Conservation (phyloP, 208 protist genomes). For the Tritrichomonas musculus region DNA sequence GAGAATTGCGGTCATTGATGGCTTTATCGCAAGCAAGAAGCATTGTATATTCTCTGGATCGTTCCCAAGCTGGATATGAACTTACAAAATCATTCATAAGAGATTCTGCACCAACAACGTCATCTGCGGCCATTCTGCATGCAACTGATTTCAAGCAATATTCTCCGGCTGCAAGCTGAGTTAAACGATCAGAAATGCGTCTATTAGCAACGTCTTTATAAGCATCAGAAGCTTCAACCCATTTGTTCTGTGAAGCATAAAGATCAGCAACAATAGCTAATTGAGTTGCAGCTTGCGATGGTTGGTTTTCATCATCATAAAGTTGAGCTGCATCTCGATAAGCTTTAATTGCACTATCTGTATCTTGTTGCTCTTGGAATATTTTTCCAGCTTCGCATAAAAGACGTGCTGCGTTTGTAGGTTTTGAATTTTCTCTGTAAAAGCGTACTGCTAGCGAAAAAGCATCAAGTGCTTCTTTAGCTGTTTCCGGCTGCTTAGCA, state of each 20-base stretch:
- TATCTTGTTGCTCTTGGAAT: neutral
- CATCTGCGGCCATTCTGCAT: neutral
- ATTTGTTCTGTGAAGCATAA: neutral
- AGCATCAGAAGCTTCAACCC: neutral
- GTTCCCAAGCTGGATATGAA: neutral
- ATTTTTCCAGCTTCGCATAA: neutral
- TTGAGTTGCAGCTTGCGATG: neutral
- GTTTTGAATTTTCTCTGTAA: neutral
- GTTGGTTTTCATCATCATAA: conserved; percentile 18
- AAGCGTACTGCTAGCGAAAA: neutral
- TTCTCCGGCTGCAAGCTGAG: neutral
- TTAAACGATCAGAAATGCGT: neutral
- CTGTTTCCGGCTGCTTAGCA: neutral
- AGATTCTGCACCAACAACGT: neutral
- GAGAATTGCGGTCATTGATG: neutral
- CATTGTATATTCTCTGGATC: neutral
- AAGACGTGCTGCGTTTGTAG: neutral
- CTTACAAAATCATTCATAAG: neutral
- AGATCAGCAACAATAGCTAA: neutral
- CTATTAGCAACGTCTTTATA: neutral
- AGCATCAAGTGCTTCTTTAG: neutral
- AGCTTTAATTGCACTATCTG: neutral
- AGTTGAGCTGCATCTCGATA: neutral
- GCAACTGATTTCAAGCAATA: neutral
- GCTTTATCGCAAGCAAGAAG: neutral